Conservation (phyloP, 306 rosid genomes). For the Trichosanthes truncata region DNA sequence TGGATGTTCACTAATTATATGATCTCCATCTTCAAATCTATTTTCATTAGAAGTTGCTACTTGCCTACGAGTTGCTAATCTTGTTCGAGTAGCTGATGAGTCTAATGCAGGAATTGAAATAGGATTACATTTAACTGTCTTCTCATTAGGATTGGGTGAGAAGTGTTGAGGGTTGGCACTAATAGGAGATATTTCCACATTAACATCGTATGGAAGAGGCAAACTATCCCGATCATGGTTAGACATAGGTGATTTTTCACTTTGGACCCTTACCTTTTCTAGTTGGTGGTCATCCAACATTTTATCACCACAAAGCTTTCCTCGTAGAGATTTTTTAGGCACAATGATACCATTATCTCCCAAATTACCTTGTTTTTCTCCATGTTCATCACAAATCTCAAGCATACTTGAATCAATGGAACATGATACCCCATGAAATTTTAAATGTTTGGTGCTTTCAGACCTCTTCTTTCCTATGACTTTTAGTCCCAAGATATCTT, state of each 20-base stretch:
- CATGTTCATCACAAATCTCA: background rate
- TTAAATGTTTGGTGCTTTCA: too few species aligned
- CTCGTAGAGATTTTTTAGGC: too few species aligned
- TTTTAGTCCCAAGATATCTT: background rate
- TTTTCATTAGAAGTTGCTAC: background rate
- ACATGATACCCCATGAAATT: too few species aligned
- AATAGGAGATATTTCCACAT: background rate
- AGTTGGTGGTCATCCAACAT: too few species aligned
- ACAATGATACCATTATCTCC: too few species aligned
- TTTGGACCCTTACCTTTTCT: too few species aligned
- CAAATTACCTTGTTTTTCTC: background rate
- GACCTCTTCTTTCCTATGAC: background rate
- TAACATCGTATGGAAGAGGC: too few species aligned
- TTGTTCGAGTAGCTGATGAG: background rate
- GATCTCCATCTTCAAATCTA: background rate
- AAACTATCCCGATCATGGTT: too few species aligned
- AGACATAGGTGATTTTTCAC: too few species aligned
- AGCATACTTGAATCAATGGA: background rate
- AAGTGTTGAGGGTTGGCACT: background rate
- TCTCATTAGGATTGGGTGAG: background rate
- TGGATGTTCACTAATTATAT: background rate
- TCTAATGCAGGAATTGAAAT: background rate
- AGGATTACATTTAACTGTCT: background rate
- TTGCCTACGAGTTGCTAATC: background rate
- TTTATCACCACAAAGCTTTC: too few species aligned